These are phyloP conservation scores for Flaveria ramosissima DNA, from an alignment of 129 eudicot species.

Conservation along the genomic window DNA sequence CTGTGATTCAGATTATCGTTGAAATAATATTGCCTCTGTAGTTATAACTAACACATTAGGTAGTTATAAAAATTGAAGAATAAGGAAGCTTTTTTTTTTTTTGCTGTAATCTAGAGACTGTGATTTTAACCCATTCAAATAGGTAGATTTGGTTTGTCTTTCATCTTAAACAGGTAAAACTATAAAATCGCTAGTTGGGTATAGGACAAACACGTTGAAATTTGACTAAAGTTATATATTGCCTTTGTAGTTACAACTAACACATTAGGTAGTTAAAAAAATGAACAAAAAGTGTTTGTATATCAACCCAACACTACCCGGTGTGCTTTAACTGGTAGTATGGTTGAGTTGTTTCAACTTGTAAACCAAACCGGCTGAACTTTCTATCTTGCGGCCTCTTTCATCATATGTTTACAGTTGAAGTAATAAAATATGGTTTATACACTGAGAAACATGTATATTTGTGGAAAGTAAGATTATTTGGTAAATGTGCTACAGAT, in stretches of 20 bases:
- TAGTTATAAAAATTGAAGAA: not conserved
- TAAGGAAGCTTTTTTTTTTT: not conserved
- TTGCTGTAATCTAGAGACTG: too few relatives aligned
- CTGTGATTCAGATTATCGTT: not conserved
- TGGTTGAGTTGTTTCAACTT: not conserved
- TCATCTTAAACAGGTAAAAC: not conserved
- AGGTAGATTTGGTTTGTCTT: not conserved
- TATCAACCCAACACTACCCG: not conserved
- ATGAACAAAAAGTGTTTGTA: not conserved
- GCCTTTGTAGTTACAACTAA: not conserved
- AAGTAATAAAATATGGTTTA: not conserved
- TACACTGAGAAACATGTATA: slow-evolving; percentile 7
- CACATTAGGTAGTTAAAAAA: not conserved
- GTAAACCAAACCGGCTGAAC: not conserved
- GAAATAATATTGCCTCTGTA: not conserved
- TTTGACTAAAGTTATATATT: too few relatives aligned
- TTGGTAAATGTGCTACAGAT: slow-evolving; percentile 42
- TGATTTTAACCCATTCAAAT: too few relatives aligned
- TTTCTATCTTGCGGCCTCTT: not conserved
- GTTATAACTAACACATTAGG: not conserved
- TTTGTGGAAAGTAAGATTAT: slow-evolving; percentile 7
- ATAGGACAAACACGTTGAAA: too few relatives aligned
- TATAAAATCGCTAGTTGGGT: too few relatives aligned
- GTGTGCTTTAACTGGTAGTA: too few relatives aligned
- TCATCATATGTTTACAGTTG: not conserved